Percentiles rank a stretch among this genome's conserved stretches.
phyloP scores from a whole-genome alignment of 2,329 filamentous ascomycete species.

The Mollisiaceae sp. region DNA sequence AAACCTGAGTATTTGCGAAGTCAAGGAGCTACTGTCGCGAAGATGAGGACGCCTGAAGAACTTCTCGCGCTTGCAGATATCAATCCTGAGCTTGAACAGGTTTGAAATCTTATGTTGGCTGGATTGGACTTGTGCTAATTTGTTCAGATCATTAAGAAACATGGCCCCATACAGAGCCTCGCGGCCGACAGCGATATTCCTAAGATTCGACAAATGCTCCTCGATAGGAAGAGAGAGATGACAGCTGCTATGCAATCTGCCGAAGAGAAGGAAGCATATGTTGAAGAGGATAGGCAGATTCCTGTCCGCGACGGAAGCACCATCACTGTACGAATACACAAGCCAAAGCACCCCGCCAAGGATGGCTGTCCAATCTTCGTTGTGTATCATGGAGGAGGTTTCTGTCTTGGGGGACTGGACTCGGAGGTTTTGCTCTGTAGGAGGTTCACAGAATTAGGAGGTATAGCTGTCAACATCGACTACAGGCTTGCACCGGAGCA shows the following conservation, averaged over 20 bases:
- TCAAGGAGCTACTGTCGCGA: background rate
- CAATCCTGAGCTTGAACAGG: conserved; percentile 31
- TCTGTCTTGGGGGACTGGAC: conserved; percentile 43
- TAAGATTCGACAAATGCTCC: conserved; percentile 16
- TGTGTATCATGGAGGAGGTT: conserved; percentile 45
- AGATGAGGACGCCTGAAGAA: conserved; percentile 25
- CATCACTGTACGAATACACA: conserved; percentile 35
- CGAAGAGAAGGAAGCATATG: conserved; percentile 16
- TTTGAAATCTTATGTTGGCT: background rate
- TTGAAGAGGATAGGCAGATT: conserved; percentile 35
- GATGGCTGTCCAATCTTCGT: conserved; percentile 43
- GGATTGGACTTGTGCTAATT: background rate
- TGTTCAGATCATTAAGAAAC: conserved; percentile 11
- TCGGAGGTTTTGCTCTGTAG: conserved; percentile 44
- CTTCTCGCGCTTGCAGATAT: conserved; percentile 27
- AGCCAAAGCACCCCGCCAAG: conserved; percentile 24
- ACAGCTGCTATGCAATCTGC: conserved; percentile 4
- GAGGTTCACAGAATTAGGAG: conserved; percentile 43
- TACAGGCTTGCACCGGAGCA: conserved; percentile 54
- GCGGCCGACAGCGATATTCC: conserved; percentile 21
- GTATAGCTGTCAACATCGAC: conserved; percentile 49
- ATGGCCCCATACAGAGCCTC: conserved; percentile 10
- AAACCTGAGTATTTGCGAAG: background rate
- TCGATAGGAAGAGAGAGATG: conserved; percentile 9
- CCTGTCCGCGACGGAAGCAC: conserved; percentile 33